Percentiles rank a stretch among this genome's conserved stretches.
Conservation (phyloP, 2,329 filamentous ascomycete species). For the Colletotrichum lentis region DNA sequence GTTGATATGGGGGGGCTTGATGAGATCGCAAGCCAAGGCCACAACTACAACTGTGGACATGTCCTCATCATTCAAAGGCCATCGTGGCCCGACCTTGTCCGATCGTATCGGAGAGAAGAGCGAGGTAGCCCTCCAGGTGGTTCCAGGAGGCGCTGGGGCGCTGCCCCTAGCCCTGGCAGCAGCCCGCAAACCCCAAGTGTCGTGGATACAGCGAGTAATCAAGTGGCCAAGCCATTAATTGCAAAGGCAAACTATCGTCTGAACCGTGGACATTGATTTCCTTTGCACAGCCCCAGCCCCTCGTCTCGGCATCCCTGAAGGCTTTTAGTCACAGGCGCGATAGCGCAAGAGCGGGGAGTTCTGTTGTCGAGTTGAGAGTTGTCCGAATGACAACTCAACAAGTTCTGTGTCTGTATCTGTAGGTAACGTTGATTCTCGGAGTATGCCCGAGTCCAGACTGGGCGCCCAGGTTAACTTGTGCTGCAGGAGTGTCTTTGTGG, state of each 20-base stretch:
- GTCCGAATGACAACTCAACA: constrained; percentile 16
- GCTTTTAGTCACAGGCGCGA: constrained; percentile 8
- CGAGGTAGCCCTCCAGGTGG: constrained; percentile 6
- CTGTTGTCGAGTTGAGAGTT: constrained; percentile 11
- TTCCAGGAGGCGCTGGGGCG: constrained; percentile 24
- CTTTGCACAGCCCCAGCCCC: constrained; percentile 27
- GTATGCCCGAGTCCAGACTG: constrained; percentile 33
- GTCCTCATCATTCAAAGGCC: background rate
- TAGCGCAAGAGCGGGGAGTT: constrained; percentile 29
- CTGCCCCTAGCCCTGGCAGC: constrained; percentile 9
- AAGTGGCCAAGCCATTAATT: constrained; percentile 11
- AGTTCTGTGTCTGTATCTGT: constrained; percentile 1
- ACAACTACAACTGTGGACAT: constrained; percentile 5
- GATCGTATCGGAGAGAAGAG: constrained; percentile 17
- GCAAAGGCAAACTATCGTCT: constrained; percentile 11
- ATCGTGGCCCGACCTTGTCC: background rate
- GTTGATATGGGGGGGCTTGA: background rate
- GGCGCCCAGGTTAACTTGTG: constrained; percentile 5
- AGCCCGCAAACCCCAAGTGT: constrained; percentile 22
- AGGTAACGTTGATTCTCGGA: constrained; percentile 30
- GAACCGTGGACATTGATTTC: constrained; percentile 5
- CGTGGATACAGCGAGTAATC: constrained; percentile 29
- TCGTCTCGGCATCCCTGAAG: constrained; percentile 19
- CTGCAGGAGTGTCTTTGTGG: constrained; percentile 20
- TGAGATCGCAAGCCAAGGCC: constrained; percentile 24